Base-by-base conservation (phyloP, 768 basidiomycete genomes). In the Hirschioporus abietinus region DNA sequence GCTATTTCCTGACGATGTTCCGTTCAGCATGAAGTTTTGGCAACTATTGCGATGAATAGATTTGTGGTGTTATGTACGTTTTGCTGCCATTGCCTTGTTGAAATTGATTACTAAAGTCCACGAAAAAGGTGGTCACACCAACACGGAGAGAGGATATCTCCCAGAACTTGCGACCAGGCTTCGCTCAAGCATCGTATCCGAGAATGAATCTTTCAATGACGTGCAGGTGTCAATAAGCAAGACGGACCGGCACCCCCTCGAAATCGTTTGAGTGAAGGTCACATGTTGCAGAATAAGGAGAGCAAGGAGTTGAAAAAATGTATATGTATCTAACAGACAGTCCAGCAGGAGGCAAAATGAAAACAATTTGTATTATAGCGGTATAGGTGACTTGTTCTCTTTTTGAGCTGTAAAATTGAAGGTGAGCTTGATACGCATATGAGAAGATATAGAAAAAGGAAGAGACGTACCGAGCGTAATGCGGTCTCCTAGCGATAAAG, bases 121-220 rank as follows among this genome's bases (percentile, higher is more conserved):
- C 30, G 52, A 63, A 59, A 52, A 70, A 93, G 92, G 91, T 74
- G 93, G 93, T 20, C 96, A 98, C 78, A 91, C 93, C 18, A 95
- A 95, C 77, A 96, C 96, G 59, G 96, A 99, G 79, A 91, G 96
- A 35, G 94, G 94, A 0, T 98, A 93, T 78, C 88, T 99, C 65
- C 86, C 88, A 20, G 79, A 86, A 25, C 84, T 98, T 35, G 88
- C 88, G 52, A 76, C 80, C 15, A 88, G 86, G 76, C 80, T 98
- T 68, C 73, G 76, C 67, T 70, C 73, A 62, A 85, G 88, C 74
- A 78, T 91, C 67, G 76, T 71, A 52, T 75, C 76, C 59, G 72
- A 77, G 17, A 65, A 64, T 63, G 75, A 75, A 23, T 74, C 70
- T 67, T 72, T 70, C 68, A 74, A 72, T 8, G 63, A 71, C 20